Percentiles rank a stretch among this genome's conserved stretches.
phyloP scores from a whole-genome alignment of 805 yeast genomes.

The Pichia membranifaciens region DNA sequence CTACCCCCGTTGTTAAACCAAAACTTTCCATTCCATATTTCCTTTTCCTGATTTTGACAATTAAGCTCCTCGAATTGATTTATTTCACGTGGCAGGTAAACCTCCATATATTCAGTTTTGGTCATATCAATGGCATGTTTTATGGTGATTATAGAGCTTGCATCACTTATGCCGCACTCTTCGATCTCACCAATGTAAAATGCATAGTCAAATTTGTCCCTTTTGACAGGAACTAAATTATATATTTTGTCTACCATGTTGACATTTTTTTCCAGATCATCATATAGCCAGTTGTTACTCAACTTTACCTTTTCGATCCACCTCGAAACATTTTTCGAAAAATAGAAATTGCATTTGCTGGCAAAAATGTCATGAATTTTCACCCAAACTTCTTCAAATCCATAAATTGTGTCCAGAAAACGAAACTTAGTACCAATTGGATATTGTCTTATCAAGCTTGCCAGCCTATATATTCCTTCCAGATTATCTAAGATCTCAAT shows the following conservation, averaged over 20 bases:
- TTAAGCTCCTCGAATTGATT: background rate
- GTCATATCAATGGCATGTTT: slow-evolving; percentile 15
- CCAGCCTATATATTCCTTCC: slow-evolving; percentile 12
- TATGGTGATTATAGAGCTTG: slow-evolving; percentile 6
- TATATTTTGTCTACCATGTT: slow-evolving; percentile 5
- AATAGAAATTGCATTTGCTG: background rate
- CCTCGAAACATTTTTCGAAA: background rate
- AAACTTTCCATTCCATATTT: background rate
- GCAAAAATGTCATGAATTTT: slow-evolving; percentile 9
- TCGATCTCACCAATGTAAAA: slow-evolving; percentile 2
- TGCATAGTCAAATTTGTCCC: background rate
- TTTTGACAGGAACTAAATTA: no score
- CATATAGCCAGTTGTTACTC: background rate
- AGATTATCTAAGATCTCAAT: slow-evolving; percentile 15
- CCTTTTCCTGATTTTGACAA: no score
- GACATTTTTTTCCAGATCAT: slow-evolving; percentile 7
- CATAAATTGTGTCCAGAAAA: slow-evolving; percentile 11
- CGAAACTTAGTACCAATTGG: slow-evolving; percentile 16
- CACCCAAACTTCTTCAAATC: slow-evolving; percentile 22
- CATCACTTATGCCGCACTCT: background rate
- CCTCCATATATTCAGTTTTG: slow-evolving; percentile 6
- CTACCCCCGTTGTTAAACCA: background rate
- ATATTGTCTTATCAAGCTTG: slow-evolving; percentile 10
- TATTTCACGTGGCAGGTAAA: slow-evolving; percentile 3
- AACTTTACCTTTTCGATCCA: background rate